These are phyloP conservation scores for Pneumocystis carinii DNA, from an alignment of 1,139 yeast species.

Conservation along the genomic window DNA sequence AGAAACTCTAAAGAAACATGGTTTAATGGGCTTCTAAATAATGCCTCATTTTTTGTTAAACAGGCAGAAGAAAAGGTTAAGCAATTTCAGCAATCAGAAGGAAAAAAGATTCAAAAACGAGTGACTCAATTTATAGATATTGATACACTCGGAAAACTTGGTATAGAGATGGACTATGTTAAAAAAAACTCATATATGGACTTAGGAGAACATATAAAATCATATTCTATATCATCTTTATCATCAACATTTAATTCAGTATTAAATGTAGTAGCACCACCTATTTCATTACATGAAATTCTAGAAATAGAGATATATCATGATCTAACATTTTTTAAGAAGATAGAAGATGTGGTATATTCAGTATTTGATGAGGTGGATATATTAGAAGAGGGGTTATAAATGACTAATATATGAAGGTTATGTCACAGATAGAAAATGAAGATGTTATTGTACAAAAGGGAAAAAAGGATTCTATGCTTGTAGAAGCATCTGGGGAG, in stretches of 20 bases:
- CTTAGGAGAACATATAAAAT: not conserved
- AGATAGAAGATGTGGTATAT: slow-evolving; percentile 49
- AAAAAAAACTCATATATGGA: not conserved
- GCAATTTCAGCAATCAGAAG: not conserved
- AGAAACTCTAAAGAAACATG: not conserved
- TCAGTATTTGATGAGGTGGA: slow-evolving; percentile 60
- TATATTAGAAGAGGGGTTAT: slow-evolving; percentile 70
- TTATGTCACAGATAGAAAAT: slow-evolving; percentile 6
- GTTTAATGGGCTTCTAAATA: not conserved
- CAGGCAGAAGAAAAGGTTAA: not conserved
- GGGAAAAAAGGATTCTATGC: slow-evolving; percentile 24
- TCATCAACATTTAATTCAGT: slow-evolving; percentile 19
- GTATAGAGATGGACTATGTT: not conserved
- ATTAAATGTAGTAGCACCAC: slow-evolving; percentile 41
- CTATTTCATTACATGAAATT: slow-evolving; percentile 48
- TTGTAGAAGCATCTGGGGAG: not conserved
- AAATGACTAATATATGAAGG: slow-evolving; percentile 22
- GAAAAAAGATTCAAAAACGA: not conserved
- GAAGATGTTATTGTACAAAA: slow-evolving; percentile 28
- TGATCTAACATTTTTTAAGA: slow-evolving; percentile 61
- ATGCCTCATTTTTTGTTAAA: not conserved
- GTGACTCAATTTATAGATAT: not conserved
- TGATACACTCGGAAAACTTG: not conserved
- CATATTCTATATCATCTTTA: not conserved
- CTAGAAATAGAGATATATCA: slow-evolving; percentile 68